Evolutionary conservation across 495 filamentous ascomycete species (phyloP), one percentile per base, ranked within the genome.

Genomic region (Podospora anserina): DNA sequence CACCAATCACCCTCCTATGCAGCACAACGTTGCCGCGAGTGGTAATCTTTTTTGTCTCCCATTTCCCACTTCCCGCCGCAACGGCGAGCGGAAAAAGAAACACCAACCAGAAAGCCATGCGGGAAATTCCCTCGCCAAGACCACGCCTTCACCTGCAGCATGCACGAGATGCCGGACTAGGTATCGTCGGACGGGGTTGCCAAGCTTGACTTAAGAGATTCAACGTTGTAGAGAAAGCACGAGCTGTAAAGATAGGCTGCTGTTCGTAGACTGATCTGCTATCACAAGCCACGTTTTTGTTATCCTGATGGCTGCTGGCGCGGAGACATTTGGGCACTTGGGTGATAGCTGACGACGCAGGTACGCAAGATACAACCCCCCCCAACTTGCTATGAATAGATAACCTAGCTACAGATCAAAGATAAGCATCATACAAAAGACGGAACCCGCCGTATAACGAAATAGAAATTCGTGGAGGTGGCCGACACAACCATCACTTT

Each of bases 1-100:
- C 56, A 54, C 67, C 71, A 71, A 68, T 74, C 67, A 68, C 32
- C 57, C 66, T 26, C 28, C 32, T 16, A 56, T 32, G 54, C 55
- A 15, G 3, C 16, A 4, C 64, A 72, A 68, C 64, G 68, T 72
- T 67, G 27, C 28, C 34, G 44, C 9, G 16, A 39, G 32, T 16
- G 39, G 39, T 49, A 16, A 16, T 49, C 39, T 49, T 49, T 49
- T 49, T 49, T 63, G 55, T 15, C 63, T 54, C n/a, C 54, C 65
- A 61, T 49, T 49, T 49, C 15, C 7, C 39, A 49, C 7, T 13
- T 49, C 39, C 39, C 39, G 39, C 39, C 39, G 39, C 39, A 16
- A 11, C 13, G 39, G 39, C 13, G 39, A 49, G 39, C 13, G 39
- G 13, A 16, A 49, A 49, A 49, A 16, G 39, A 49, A 49, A 9